Percentiles rank a stretch among this genome's conserved stretches.
These are phyloP conservation scores for Quercus phellos DNA, from an alignment of 331 rosid species.

Conservation along the genomic window DNA sequence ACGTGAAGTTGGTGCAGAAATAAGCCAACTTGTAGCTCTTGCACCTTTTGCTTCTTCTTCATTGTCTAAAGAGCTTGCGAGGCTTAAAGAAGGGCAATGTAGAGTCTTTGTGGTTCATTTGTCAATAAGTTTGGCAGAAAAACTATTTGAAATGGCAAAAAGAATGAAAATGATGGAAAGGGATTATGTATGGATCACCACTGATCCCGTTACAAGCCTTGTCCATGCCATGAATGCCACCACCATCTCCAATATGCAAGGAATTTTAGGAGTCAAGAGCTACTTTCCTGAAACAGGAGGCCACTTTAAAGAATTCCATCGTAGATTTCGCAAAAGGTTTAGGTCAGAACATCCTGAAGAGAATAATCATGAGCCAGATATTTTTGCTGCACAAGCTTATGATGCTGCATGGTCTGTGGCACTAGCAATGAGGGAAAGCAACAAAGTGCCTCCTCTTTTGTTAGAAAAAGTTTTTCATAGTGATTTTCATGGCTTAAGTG, in stretches of 20 bases:
- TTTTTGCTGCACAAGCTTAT: conserved; percentile 43
- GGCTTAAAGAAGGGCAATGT: conserved; percentile 27
- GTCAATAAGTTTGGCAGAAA: conserved; percentile 31
- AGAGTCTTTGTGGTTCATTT: conserved; percentile 41
- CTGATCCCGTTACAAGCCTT: conserved; percentile 44
- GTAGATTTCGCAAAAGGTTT: conserved; percentile 24
- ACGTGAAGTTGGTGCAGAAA: conserved; percentile 25
- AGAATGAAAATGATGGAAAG: conserved; percentile 41
- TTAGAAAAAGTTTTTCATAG: conserved; percentile 12
- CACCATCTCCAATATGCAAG: conserved; percentile 38
- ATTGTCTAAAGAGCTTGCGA: conserved; percentile 30
- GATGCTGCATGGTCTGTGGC: conserved; percentile 40
- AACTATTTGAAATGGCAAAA: conserved; percentile 32
- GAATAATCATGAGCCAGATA: conserved; percentile 39
- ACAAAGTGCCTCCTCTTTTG: not conserved
- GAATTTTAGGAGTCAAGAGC: conserved; percentile 42
- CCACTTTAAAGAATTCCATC: conserved; percentile 14
- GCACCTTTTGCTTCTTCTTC: conserved; percentile 32
- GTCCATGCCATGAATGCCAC: conserved; percentile 44
- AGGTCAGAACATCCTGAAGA: conserved; percentile 32
- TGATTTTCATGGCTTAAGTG: conserved; percentile 35
- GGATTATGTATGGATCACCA: conserved; percentile 53
- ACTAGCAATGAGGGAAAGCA: conserved; percentile 31
- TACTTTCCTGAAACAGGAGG: conserved; percentile 11
- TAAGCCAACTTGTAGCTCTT: conserved; percentile 27